These are phyloP conservation scores for Oleoguttula mirabilis DNA, from an alignment of 495 filamentous ascomycete genomes.

Conservation along the genomic window DNA sequence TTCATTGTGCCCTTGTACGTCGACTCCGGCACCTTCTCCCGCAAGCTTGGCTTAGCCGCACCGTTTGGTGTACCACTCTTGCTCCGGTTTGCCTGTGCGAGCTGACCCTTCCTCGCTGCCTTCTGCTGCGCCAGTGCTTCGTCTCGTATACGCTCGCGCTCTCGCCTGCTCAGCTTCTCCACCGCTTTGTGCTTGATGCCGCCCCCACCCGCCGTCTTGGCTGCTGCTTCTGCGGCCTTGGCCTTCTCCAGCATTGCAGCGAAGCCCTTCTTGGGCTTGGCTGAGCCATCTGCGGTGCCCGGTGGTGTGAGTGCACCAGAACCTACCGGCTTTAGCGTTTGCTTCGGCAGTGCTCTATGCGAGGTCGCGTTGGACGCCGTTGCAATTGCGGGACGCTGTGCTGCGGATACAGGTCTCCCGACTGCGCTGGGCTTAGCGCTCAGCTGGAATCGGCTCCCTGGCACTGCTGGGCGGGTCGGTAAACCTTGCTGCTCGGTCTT, in stretches of 20 bases:
- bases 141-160: slow-evolving; percentile 19
- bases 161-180: slow-evolving; percentile 30
- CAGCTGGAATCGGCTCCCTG: slow-evolving; percentile 12
- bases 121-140: slow-evolving; percentile 18
- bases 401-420: slow-evolving; percentile 22
- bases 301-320: slow-evolving; percentile 11
- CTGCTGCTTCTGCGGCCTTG: slow-evolving; percentile 37
- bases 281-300: slow-evolving; percentile 23
- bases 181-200: slow-evolving; percentile 36
- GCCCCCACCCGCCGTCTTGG: slow-evolving; percentile 27
- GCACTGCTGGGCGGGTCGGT: slow-evolving; percentile 19
- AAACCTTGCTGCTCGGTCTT: slow-evolving; percentile 24
- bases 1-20: slow-evolving; percentile 49
- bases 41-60: slow-evolving; percentile 4
- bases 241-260: slow-evolving; percentile 58
- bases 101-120: slow-evolving; percentile 9
- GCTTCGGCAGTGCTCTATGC: slow-evolving; percentile 14
- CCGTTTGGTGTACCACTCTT: slow-evolving; percentile 12
- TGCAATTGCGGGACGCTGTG: slow-evolving; percentile 26
- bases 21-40: slow-evolving; percentile 23
- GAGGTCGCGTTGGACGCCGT: slow-evolving; percentile 20
- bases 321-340: slow-evolving; percentile 17
- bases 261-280: slow-evolving; percentile 50
- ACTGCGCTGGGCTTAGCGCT: slow-evolving; percentile 24
- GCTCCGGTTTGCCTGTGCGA: slow-evolving; percentile 5